A percentile compares a stretch with the other conserved stretches of the same genome.
Conservation (phyloP, 164 flowering plant species). For the Sextonia rubra region DNA sequence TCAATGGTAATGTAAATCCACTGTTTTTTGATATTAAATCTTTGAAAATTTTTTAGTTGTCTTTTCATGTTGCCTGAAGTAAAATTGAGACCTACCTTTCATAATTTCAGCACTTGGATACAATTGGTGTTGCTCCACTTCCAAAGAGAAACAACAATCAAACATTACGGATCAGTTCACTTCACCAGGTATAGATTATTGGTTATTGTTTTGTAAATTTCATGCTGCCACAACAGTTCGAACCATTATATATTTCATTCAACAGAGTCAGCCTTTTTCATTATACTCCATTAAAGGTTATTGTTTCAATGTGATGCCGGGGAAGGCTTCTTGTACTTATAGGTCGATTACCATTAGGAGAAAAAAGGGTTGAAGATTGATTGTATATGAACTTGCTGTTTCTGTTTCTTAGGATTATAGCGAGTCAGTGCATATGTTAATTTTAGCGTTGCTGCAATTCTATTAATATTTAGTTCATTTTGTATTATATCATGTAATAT, state of each 20-base stretch:
- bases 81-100: not conserved
- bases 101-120: constrained; percentile 65
- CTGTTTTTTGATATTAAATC: not conserved
- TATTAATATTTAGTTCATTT: not conserved
- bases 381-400: not conserved
- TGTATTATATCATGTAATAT: too few species aligned
- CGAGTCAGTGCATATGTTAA: not conserved
- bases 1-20: constrained; percentile 49
- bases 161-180: constrained; percentile 82
- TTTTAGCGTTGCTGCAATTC: not conserved
- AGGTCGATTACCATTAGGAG: too few species aligned
- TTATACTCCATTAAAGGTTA: not conserved
- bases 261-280: not conserved
- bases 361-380: not conserved
- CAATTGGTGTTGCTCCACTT: constrained; percentile 77
- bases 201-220: not conserved
- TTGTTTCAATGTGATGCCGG: not conserved
- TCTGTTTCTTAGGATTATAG: not conserved
- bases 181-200: constrained; percentile 70
- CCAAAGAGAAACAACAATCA: constrained; percentile 80
- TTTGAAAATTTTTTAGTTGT: not conserved
- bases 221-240: too few species aligned
- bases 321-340: too few species aligned
- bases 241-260: too few species aligned
- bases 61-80: not conserved